These are phyloP conservation scores for Crucibulum laeve DNA, from an alignment of 768 basidiomycete genomes.

Conservation along the genomic window DNA sequence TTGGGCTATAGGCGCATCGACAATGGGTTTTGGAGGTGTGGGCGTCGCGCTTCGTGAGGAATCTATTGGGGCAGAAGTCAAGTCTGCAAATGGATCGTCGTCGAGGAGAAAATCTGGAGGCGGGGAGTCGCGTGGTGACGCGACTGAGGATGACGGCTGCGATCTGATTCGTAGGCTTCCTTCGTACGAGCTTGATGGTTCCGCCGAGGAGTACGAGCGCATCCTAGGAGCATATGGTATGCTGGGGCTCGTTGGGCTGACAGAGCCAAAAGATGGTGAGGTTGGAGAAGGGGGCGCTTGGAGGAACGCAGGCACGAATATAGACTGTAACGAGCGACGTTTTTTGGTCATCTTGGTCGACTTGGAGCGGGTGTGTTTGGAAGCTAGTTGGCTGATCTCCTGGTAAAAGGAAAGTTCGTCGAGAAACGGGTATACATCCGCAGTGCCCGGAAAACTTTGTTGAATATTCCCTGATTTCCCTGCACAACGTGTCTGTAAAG, in stretches of 20 bases:
- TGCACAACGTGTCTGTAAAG: conserved; percentile 13
- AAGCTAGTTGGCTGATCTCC: conserved; percentile 12
- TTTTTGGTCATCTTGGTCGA: conserved; percentile 35
- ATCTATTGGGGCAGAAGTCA: conserved; percentile 26
- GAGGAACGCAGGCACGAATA: conserved; percentile 45
- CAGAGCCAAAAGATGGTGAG: conserved; percentile 12
- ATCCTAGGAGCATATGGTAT: conserved; percentile 12
- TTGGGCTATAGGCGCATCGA: too few relatives aligned
- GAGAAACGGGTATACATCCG: conserved; percentile 3
- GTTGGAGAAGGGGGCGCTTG: conserved; percentile 22
- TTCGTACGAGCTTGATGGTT: conserved; percentile 4
- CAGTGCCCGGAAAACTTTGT: conserved; percentile 10
- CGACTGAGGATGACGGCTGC: conserved; percentile 7
- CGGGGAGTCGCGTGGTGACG: conserved; percentile 25
- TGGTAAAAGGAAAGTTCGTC: conserved; percentile 5
- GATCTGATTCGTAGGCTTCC: conserved; percentile 3
- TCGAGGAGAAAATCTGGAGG: conserved; percentile 52
- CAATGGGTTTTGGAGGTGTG: conserved; percentile 10
- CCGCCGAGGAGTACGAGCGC: conserved; percentile 19
- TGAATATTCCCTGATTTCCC: conserved; percentile 12
- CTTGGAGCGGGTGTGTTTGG: conserved; percentile 8
- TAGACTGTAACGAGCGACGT: conserved; percentile 49
- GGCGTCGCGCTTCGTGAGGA: conserved; percentile 7
- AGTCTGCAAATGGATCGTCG: conserved; percentile 72
- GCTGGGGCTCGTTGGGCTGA: conserved; percentile 4